Evolutionary conservation across 768 basidiomycete genomes (phyloP), one percentile per base, ranked within the genome.

Genomic region (Hygrophoropsis aurantiaca): DNA sequence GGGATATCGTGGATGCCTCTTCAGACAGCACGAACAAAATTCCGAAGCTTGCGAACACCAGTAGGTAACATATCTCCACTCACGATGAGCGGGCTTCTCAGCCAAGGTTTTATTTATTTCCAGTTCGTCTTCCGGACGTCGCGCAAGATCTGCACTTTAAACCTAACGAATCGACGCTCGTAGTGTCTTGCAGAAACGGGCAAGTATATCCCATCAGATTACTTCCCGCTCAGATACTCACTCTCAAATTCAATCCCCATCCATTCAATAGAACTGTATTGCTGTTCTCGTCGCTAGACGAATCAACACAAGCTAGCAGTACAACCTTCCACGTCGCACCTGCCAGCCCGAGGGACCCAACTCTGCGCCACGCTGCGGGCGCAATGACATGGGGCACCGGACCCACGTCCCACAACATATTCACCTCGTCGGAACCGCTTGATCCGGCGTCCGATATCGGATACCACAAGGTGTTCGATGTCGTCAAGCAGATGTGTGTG

Each of bases 351-450:
- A n/a, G n/a, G n/a, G 61, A 71, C 39, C 41, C 50, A 13, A 38
- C 11, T 9, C 19, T 2, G 2, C 41, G 26, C 11, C 69, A 69
- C 11, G 61, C 64, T 19, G 58, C 74, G 23, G 83, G 82, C 3
- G 62, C 74, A 5, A 72, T 80, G 19, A 58, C 62, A 8, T 87
- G 84, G 84, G 84, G 84, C 2, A 36, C 26, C 16, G 73, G 61
- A 1, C 40, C 57, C 0, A 74, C 78, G 0, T 50, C 67, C 0
- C 53, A 68, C 11, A 49, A 67, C 10, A 50, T 85, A 11, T 82
- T 82, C 58, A 77, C 79, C 1, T 84, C 81, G 1, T 79, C 81
- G 1, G 83, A 84, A 52, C 74, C 80, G 4, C 52, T 44, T 18
- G 38, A 3, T 37, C 25, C 38, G 1, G 49, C 40, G 10, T 38